Percentiles rank a stretch among this genome's conserved stretches.
These are phyloP conservation scores for Botrytis pseudocinerea DNA, from an alignment of 2,329 filamentous ascomycete species.

Conservation along the genomic window DNA sequence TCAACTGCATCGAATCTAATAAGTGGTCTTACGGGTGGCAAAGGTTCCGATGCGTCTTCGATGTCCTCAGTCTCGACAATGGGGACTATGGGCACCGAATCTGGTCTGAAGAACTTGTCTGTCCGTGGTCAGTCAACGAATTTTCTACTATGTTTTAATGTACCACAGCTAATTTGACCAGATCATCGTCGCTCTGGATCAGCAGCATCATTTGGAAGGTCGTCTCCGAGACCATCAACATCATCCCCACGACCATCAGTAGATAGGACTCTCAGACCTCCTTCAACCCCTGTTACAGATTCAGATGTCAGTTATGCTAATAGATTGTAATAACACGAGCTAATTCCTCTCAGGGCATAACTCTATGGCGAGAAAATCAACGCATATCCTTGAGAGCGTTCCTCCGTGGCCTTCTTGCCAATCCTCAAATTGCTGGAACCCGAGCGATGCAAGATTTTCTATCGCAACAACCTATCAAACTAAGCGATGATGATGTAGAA, in stretches of 20 bases:
- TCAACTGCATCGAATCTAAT: conserved; percentile 63
- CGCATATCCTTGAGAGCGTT: conserved; percentile 89
- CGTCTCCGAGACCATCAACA: conserved; percentile 17
- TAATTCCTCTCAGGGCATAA: conserved; percentile 43
- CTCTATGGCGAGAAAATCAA: conserved; percentile 83
- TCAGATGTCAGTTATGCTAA: conserved; percentile 24
- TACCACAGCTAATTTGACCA: conserved; percentile 22
- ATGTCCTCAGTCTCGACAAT: conserved; percentile 55
- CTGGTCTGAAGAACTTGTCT: conserved; percentile 43
- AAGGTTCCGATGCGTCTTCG: conserved; percentile 72
- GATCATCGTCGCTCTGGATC: conserved; percentile 29
- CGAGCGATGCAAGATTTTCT: conserved; percentile 85
- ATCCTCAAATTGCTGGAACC: conserved; percentile 79
- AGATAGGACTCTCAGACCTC: conserved; percentile 13
- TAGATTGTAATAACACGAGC: background rate
- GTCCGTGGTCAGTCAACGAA: conserved; percentile 44
- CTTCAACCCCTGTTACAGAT: conserved; percentile 13
- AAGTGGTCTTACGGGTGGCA: conserved; percentile 52
- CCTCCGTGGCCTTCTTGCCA: conserved; percentile 80
- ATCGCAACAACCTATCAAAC: conserved; percentile 66
- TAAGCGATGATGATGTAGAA: conserved; percentile 78
- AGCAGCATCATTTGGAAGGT: conserved; percentile 23
- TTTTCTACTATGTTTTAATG: background rate
- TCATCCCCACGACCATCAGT: conserved; percentile 23
- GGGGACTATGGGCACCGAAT: conserved; percentile 28